These are phyloP conservation scores for Brassica napus DNA, from an alignment of 345 rosid genomes.

Conservation along the genomic window DNA sequence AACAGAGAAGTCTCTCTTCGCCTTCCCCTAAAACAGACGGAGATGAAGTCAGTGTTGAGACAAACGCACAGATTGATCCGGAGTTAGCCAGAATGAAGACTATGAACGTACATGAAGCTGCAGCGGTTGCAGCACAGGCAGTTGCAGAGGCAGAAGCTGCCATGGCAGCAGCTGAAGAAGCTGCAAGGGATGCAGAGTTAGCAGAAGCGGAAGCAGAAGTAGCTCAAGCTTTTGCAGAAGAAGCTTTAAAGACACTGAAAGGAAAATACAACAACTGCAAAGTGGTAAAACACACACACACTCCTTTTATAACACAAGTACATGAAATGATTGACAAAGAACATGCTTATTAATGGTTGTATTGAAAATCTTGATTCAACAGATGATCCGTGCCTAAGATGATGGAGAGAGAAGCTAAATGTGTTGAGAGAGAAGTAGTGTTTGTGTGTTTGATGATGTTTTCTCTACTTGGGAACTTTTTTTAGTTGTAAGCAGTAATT, in stretches of 20 bases:
- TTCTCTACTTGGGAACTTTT: conserved; percentile 19
- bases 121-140: conserved; percentile 81
- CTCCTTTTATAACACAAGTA: not conserved
- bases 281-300: conserved; percentile 42
- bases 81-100: conserved; percentile 82
- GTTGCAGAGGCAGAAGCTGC: conserved; percentile 96
- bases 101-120: conserved; percentile 85
- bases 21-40: conserved; percentile 50
- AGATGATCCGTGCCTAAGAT: conserved; percentile 31
- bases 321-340: conserved; percentile 7
- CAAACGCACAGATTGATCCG: conserved; percentile 73
- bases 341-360: not conserved
- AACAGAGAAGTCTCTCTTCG: conserved; percentile 43
- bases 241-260: conserved; percentile 70
- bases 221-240: conserved; percentile 90
- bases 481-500: conserved; percentile 17
- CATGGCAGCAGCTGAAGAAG: conserved; percentile 89
- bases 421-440: not conserved
- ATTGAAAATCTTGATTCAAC: not conserved
- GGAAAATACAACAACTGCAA: conserved; percentile 52
- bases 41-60: conserved; percentile 52
- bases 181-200: conserved; percentile 89
- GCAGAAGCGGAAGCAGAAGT: conserved; percentile 96
- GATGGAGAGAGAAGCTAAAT: conserved; percentile 11
- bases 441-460: conserved; percentile 18